Base-by-base conservation (phyloP, 805 yeast genomes). In the Teunomyces funiuensis region DNA sequence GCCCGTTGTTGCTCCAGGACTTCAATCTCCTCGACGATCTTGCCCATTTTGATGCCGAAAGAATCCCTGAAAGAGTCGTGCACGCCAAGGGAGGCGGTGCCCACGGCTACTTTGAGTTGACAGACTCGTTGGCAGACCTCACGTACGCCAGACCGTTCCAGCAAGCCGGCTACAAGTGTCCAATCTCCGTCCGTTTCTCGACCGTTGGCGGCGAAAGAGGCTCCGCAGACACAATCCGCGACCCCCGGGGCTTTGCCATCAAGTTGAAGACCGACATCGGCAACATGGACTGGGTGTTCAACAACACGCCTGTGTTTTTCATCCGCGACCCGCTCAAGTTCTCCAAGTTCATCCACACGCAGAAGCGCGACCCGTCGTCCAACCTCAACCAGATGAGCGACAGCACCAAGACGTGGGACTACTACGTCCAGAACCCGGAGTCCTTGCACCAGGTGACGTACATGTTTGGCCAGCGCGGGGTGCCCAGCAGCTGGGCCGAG, bases 61-160 rank as follows among this genome's bases (percentile, higher is more conserved):
- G 96, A 65, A 84, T 88, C 50, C 96, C 96, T 9, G 96, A 88
- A 69, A 76, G 96, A 66, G 95, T 88, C 43, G 96, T 88, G 26
- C 96, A 88, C 59, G 96, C 96, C 41, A 88, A 88, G 62, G 96
- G 96, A 52, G 85, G 90, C 10, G 96, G 96, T 58, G 96, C 96
- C 7, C 86, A 74, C 60, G 96, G 96, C 51, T 77, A 74, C 51
- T 88, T 88, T 60, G 95, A 85, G 63, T 90, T 84, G 39, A 88
- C 96, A 9, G 91, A 88, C 18, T 46, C 50, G 17, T 42, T 46
- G 36, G 29, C 42, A 53, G 95, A 87, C 55, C 81, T 87, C 56
- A 69, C 87, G 7, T 91, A 85, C 60, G 81, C 93, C 37, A 79
- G 79, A 42, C 85, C 88, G 69, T 76, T 88, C 52, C 76, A 77